Percentiles rank a stretch among this genome's conserved stretches.
Conservation (phyloP, 768 basidiomycete genomes). For the Mycena kentingensis region DNA sequence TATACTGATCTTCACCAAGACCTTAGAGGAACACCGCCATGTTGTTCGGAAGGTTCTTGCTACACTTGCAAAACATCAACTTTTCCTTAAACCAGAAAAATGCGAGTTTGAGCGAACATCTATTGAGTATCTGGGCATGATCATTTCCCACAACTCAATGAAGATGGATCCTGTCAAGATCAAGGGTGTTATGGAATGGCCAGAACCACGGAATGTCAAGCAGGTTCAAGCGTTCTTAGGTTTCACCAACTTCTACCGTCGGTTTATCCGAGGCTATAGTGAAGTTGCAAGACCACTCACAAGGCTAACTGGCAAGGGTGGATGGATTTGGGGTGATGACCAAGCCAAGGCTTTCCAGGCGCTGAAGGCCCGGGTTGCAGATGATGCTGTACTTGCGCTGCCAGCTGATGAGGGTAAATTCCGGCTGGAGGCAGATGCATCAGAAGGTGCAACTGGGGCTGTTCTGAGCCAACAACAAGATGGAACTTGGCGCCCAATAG, state of each 20-base stretch:
- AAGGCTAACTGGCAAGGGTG: not conserved
- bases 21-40: conserved; percentile 4
- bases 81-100: no score
- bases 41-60: conserved; percentile 2
- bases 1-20: conserved; percentile 28
- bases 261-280: no score
- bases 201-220: no score
- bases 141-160: no score
- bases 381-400: not conserved
- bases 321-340: not conserved
- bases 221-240: no score
- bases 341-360: not conserved
- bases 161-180: no score
- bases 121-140: no score
- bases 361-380: not conserved
- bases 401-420: conserved; percentile 1
- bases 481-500: conserved; percentile 1
- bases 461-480: not conserved
- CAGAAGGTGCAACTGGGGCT: not conserved
- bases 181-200: no score
- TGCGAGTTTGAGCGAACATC: no score
- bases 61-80: not conserved
- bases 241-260: no score
- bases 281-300: not conserved
- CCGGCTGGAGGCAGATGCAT: no score